Conservation (phyloP, 169 alveolate species). For the Eimeria necatrix region DNA sequence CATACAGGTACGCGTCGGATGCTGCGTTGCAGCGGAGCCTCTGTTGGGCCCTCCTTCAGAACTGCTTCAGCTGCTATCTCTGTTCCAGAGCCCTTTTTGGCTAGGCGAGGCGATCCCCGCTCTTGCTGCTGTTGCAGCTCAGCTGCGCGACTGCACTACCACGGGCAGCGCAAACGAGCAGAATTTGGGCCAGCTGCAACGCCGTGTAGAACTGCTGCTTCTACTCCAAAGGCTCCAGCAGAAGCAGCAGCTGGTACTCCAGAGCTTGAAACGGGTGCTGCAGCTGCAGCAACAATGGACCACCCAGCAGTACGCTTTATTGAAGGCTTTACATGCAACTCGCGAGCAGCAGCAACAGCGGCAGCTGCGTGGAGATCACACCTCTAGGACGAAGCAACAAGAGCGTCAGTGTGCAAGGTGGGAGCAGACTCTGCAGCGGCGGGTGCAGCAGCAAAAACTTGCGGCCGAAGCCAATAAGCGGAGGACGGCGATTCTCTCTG, state of each 20-base stretch:
- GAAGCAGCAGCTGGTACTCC: slow-evolving; percentile 33
- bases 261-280: slow-evolving; percentile 16
- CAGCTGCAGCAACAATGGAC: slow-evolving; percentile 65
- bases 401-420: slow-evolving; percentile 30
- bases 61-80: slow-evolving; percentile 20
- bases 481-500: not conserved
- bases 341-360: slow-evolving; percentile 23
- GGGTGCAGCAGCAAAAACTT: slow-evolving; percentile 46
- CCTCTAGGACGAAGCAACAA: slow-evolving; percentile 9
- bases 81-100: slow-evolving; percentile 59
- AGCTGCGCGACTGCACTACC: not conserved
- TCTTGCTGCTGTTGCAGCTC: slow-evolving; percentile 47
- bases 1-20: slow-evolving; percentile 22
- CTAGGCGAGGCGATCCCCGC: slow-evolving; percentile 1
- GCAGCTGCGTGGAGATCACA: not conserved
- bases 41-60: slow-evolving; percentile 7
- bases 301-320: slow-evolving; percentile 17
- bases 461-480: slow-evolving; percentile 50
- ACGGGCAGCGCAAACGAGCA: not conserved
- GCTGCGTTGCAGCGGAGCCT: slow-evolving; percentile 48
- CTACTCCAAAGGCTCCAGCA: slow-evolving; percentile 38
- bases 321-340: not conserved
- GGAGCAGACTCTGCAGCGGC: slow-evolving; percentile 48
- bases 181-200: slow-evolving; percentile 33
- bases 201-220: slow-evolving; percentile 20